These are phyloP conservation scores for Arthrobotrys entomopaga DNA, from an alignment of 2,329 filamentous ascomycete species.

Conservation along the genomic window DNA sequence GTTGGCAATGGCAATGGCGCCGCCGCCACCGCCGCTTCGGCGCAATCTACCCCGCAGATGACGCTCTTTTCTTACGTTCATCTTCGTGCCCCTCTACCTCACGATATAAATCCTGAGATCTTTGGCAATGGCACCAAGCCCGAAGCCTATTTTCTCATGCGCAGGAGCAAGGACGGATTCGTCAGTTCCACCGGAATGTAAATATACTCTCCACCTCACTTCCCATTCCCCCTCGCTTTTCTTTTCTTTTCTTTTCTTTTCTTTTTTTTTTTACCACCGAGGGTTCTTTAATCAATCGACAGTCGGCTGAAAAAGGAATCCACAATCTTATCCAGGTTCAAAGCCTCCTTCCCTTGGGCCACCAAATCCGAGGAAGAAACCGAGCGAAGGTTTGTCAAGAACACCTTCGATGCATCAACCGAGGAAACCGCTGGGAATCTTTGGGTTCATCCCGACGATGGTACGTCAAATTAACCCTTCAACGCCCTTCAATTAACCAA, in stretches of 20 bases:
- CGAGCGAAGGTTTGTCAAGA: conserved; percentile 86
- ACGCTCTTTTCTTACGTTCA: conserved; percentile 92
- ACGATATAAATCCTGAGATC: conserved; percentile 78
- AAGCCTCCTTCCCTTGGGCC: conserved; percentile 84
- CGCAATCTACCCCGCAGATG: conserved; percentile 70
- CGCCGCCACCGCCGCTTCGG: conserved; percentile 65
- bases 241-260: not conserved
- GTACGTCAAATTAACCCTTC: conserved; percentile 63
- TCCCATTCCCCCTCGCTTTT: not conserved
- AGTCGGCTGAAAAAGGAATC: conserved; percentile 18
- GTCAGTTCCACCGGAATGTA: conserved; percentile 85
- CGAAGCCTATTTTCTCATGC: conserved; percentile 96
- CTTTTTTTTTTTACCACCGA: not conserved
- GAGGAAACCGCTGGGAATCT: conserved; percentile 90
- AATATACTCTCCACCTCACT: conserved; percentile 18
- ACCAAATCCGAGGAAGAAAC: conserved; percentile 76
- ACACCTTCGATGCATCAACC: conserved; percentile 76
- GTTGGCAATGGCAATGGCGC: conserved; percentile 63
- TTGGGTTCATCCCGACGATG: conserved; percentile 85
- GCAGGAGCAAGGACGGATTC: conserved; percentile 83
- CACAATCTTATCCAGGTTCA: conserved; percentile 68
- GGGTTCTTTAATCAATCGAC: not conserved
- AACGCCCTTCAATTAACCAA: not conserved
- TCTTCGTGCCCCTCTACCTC: conserved; percentile 85
- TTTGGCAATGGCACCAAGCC: conserved; percentile 76